Conservation (phyloP, 352 stramenopile species). For the Pythium sp. region DNA sequence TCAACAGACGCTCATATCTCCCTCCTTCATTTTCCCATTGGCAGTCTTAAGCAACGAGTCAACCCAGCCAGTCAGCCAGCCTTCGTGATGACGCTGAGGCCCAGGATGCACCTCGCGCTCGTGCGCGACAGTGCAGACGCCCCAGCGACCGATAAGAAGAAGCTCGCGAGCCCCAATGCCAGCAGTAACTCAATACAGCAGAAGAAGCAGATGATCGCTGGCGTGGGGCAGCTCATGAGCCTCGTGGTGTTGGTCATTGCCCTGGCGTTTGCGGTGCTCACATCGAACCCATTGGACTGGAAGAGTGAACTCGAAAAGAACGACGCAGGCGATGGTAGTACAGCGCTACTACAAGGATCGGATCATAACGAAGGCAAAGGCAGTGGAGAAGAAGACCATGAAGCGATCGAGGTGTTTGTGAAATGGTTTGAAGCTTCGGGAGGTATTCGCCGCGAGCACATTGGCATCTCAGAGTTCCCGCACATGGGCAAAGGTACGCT, state of each 20-base stretch:
- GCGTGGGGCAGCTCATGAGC: slow-evolving; percentile 6
- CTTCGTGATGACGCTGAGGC: not conserved
- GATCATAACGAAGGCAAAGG: not conserved
- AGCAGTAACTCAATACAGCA: not conserved
- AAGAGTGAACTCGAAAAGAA: not conserved
- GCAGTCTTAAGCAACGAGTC: not conserved
- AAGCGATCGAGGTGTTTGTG: slow-evolving; percentile 28
- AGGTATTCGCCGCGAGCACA: slow-evolving; percentile 20
- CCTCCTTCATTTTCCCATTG: not conserved
- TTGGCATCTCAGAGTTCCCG: slow-evolving; percentile 29
- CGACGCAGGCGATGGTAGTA: not conserved
- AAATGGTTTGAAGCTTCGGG: slow-evolving; percentile 40
- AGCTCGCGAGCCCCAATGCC: not conserved
- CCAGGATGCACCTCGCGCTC: not conserved
- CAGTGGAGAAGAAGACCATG: not conserved
- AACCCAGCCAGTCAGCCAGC: not conserved
- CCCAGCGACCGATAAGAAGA: not conserved
- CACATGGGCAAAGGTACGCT: slow-evolving; percentile 32
- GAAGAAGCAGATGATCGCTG: slow-evolving; percentile 7
- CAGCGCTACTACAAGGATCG: not conserved
- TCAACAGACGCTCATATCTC: not conserved
- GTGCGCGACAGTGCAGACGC: not conserved
- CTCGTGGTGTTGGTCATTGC: not conserved
- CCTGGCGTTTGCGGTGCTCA: slow-evolving; percentile 7
- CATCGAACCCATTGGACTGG: slow-evolving; percentile 7